Percentiles rank a stretch among this genome's conserved stretches.
phyloP scores from a whole-genome alignment of 208 protist species.

The Leptomonas pyrrhocoris region DNA sequence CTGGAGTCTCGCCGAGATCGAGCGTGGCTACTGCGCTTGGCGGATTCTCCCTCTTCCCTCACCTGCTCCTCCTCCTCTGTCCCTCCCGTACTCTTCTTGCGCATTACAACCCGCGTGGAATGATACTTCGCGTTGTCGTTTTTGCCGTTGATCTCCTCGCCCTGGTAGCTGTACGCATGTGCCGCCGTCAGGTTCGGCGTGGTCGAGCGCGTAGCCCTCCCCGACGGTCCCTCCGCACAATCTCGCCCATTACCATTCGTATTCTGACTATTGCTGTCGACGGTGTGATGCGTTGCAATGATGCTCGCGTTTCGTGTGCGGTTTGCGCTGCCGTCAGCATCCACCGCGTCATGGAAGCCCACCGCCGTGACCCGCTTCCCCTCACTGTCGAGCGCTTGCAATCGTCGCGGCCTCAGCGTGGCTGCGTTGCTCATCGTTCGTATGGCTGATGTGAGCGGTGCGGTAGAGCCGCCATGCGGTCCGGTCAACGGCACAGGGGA shows the following conservation, averaged over 20 bases:
- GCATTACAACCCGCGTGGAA: not conserved
- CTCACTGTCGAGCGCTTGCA: conserved; percentile 6
- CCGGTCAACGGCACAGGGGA: not conserved
- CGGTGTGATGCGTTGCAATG: not conserved
- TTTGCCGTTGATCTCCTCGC: not conserved
- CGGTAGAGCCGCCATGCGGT: not conserved
- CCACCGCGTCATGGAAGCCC: not conserved
- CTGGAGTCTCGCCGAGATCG: not conserved
- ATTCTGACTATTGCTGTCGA: no score
- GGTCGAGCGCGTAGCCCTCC: not conserved
- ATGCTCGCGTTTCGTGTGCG: no score
- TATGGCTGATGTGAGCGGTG: not conserved
- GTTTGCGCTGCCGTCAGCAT: not conserved
- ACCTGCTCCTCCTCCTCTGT: not conserved
- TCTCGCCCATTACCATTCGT: no score
- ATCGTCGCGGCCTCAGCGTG: conserved; percentile 1
- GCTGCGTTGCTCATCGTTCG: conserved; percentile 2
- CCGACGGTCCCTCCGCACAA: not conserved
- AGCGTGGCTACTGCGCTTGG: not conserved
- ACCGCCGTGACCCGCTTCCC: not conserved
- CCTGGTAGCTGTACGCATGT: conserved; percentile 19
- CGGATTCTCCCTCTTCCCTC: not conserved
- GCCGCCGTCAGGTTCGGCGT: not conserved
- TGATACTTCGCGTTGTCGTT: not conserved
- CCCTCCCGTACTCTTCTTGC: not conserved